These are phyloP conservation scores for Zanthoxylum bungeanum DNA, from an alignment of 345 rosid species.

Conservation along the genomic window DNA sequence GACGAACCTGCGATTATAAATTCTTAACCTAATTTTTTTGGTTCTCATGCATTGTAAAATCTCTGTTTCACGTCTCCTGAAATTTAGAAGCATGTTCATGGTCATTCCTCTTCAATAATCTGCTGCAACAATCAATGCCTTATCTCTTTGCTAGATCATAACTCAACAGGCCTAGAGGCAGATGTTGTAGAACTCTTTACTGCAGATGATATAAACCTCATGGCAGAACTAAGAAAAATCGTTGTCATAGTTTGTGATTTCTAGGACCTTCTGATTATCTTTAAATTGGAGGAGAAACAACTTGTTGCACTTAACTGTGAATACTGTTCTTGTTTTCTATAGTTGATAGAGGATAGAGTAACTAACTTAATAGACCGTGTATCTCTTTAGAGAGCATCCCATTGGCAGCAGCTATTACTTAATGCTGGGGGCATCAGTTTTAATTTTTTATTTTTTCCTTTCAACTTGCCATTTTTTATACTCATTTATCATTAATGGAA, in stretches of 20 bases:
- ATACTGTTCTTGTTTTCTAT: not conserved
- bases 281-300: not conserved
- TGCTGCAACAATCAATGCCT: not conserved
- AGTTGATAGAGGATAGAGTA: no score
- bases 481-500: not conserved
- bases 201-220: not conserved
- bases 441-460: not conserved
- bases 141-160: not conserved
- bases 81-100: not conserved
- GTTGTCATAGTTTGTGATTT: not conserved
- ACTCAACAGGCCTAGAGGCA: not conserved
- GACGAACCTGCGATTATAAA: not conserved
- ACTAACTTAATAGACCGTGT: no score
- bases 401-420: not conserved
- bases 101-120: not conserved
- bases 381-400: not conserved
- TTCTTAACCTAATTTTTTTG: not conserved
- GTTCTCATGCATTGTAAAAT: no score
- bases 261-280: not conserved
- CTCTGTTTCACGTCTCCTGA: not conserved
- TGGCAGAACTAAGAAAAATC: not conserved
- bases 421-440: not conserved
- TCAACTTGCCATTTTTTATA: not conserved
- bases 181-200: not conserved
- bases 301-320: not conserved